A percentile compares a stretch with the other conserved stretches of the same genome.
These are phyloP conservation scores for Coleophoma cylindrospora DNA, from an alignment of 2,329 filamentous ascomycete genomes.

Conservation along the genomic window DNA sequence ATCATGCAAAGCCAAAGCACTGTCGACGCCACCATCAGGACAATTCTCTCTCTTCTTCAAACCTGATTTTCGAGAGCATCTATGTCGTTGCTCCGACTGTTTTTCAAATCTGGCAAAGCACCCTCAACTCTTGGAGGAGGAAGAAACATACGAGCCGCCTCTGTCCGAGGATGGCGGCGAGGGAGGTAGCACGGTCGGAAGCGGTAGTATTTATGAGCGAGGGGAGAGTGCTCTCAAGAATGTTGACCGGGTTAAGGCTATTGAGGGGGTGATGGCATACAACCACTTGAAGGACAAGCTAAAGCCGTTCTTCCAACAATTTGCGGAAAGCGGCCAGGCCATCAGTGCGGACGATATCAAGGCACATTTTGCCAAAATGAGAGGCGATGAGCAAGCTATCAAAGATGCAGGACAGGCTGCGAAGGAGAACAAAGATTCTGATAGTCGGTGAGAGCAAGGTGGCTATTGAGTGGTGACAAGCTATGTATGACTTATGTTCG, in stretches of 20 bases:
- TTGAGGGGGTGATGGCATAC: conserved; percentile 97
- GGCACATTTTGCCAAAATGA: conserved; percentile 87
- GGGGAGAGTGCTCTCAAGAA: conserved; percentile 90
- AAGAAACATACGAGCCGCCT: conserved; percentile 90
- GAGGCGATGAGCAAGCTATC: conserved; percentile 68
- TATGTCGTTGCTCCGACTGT: conserved; percentile 82
- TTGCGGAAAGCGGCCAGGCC: conserved; percentile 82
- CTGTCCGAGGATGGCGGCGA: conserved; percentile 62
- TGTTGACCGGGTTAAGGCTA: conserved; percentile 87
- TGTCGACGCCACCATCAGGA: conserved; percentile 50
- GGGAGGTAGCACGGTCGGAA: conserved; percentile 58
- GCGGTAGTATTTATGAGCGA: conserved; percentile 80
- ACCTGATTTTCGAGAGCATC: conserved; percentile 69
- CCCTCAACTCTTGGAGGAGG: conserved; percentile 84
- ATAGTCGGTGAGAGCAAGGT: conserved; percentile 38
- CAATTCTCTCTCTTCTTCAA: conserved; percentile 80
- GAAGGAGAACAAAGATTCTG: conserved; percentile 18
- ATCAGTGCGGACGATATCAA: conserved; percentile 97
- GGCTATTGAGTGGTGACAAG: conserved; percentile 25
- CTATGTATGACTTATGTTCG: too few species aligned
- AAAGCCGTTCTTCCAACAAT: conserved; percentile 91
- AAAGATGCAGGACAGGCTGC: conserved; percentile 22
- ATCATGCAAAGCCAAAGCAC: conserved; percentile 53
- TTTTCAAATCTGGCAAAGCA: conserved; percentile 68
- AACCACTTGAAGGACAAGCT: conserved; percentile 94